Evolutionary conservation across 306 rosid genomes (phyloP).

Genomic region (Boehmeria nivea): DNA sequence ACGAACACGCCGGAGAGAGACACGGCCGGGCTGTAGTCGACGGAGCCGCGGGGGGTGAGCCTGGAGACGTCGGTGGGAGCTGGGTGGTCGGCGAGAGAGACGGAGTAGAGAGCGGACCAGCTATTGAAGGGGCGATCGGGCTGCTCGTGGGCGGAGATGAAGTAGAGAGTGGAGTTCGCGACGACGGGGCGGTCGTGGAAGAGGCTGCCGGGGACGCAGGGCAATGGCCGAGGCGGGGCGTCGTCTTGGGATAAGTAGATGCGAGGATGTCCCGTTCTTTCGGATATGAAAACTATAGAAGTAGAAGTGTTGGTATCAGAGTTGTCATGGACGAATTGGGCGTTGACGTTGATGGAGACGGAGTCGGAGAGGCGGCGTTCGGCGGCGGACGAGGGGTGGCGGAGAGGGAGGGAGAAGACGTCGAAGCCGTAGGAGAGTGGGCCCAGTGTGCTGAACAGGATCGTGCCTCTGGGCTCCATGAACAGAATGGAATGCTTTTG

Average conservation of each 20-base stretch:
- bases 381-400: not conserved
- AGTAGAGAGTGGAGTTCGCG: slow-evolving; percentile 38
- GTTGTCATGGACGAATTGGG: slow-evolving; percentile 45
- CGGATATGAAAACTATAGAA: slow-evolving; percentile 59
- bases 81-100: not conserved
- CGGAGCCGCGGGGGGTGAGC: slow-evolving; percentile 47
- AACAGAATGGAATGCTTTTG: not conserved
- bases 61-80: slow-evolving; percentile 16
- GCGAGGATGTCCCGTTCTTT: slow-evolving; percentile 54
- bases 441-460: slow-evolving; percentile 58
- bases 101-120: slow-evolving; percentile 58
- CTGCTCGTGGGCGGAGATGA: slow-evolving; percentile 59
- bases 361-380: slow-evolving; percentile 67
- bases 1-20: slow-evolving; percentile 51
- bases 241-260: slow-evolving; percentile 36
- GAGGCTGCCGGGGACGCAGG: slow-evolving; percentile 30
- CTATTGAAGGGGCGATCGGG: slow-evolving; percentile 35
- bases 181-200: slow-evolving; percentile 66
- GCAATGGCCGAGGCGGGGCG: slow-evolving; percentile 36
- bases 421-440: slow-evolving; percentile 70
- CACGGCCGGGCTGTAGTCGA: slow-evolving; percentile 66
- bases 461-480: slow-evolving; percentile 50
- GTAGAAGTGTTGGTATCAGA: too few species aligned
- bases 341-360: slow-evolving; percentile 69
- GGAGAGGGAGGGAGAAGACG: slow-evolving; percentile 41